Evolutionary conservation across 2,329 filamentous ascomycete species (phyloP).

Genomic region (Mycosphaerella arachidis): DNA sequence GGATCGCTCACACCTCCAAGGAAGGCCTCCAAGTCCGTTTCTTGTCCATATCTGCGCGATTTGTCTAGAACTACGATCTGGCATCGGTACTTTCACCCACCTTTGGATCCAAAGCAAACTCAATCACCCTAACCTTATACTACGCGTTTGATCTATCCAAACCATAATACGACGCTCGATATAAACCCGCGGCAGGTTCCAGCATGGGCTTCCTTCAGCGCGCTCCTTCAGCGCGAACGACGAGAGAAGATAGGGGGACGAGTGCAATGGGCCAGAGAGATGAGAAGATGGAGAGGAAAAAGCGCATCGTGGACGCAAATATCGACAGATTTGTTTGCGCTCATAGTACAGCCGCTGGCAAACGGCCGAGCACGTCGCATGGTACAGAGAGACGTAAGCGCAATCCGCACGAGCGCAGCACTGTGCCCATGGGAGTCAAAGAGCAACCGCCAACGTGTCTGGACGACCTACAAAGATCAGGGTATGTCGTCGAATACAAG

Average conservation of each 20-base stretch:
- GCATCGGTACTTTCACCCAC: background rate
- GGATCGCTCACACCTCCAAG: background rate
- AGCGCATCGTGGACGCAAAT: background rate
- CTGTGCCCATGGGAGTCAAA: background rate
- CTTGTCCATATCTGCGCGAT: background rate
- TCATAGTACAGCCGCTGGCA: slow-evolving; percentile 7
- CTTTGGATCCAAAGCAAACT: background rate
- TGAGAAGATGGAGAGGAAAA: background rate
- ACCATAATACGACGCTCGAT: background rate
- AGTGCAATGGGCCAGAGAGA: background rate
- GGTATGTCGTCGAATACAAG: slow-evolving; percentile 20
- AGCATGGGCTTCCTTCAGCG: slow-evolving; percentile 4
- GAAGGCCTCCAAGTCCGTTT: background rate
- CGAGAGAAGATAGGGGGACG: background rate
- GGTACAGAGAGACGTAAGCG: slow-evolving; percentile 15
- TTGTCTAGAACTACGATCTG: background rate
- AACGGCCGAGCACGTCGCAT: slow-evolving; percentile 11
- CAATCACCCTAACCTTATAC: background rate
- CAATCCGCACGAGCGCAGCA: slow-evolving; percentile 3
- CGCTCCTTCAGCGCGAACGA: background rate
- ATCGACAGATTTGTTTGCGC: slow-evolving; percentile 9
- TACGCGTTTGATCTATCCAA: background rate
- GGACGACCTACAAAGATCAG: slow-evolving; percentile 16
- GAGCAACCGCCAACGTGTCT: slow-evolving; percentile 11
- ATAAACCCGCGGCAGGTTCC: background rate